A percentile compares a stretch with the other conserved stretches of the same genome.
Conservation (phyloP, 805 yeast genomes). For the Grigorovia yakushimaensis region DNA sequence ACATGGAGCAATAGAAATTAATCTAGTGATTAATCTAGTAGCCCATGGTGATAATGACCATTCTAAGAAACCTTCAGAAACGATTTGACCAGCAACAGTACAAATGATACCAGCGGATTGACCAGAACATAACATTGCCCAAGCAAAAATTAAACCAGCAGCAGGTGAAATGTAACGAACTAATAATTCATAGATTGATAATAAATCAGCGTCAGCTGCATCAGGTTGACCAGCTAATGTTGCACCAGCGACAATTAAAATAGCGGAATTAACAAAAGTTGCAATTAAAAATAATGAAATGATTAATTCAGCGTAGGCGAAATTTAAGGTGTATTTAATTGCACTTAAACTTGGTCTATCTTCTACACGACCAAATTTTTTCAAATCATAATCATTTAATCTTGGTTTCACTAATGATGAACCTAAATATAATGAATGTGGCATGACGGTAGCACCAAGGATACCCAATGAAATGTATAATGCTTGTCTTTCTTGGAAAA, state of each 20-base stretch:
- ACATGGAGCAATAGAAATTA: conserved; percentile 82
- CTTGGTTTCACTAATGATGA: conserved; percentile 84
- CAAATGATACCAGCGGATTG: conserved; percentile 93
- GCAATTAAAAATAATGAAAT: conserved; percentile 81
- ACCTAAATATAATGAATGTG: conserved; percentile 78
- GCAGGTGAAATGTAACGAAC: conserved; percentile 64
- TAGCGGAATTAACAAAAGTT: conserved; percentile 84
- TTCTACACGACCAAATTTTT: conserved; percentile 37
- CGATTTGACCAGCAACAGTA: conserved; percentile 90
- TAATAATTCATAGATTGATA: conserved; percentile 67
- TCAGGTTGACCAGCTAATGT: conserved; percentile 58
- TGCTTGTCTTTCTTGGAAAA: conserved; percentile 56
- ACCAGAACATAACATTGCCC: conserved; percentile 85
- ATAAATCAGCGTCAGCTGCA: conserved; percentile 70
- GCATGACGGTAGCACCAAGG: conserved; percentile 93
- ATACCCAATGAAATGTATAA: conserved; percentile 72
- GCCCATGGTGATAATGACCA: conserved; percentile 79
- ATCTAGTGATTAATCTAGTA: conserved; percentile 68
- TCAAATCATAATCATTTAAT: conserved; percentile 59
- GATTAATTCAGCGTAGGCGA: conserved; percentile 73
- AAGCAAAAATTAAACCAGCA: conserved; percentile 82
- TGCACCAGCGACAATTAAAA: conserved; percentile 85
- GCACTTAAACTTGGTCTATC: conserved; percentile 75
- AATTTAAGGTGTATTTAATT: conserved; percentile 66
- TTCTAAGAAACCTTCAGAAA: conserved; percentile 76